Percentiles rank a stretch among this genome's conserved stretches.
These are phyloP conservation scores for Karstenula rhodostoma DNA, from an alignment of 2,329 filamentous ascomycete species.

Conservation along the genomic window DNA sequence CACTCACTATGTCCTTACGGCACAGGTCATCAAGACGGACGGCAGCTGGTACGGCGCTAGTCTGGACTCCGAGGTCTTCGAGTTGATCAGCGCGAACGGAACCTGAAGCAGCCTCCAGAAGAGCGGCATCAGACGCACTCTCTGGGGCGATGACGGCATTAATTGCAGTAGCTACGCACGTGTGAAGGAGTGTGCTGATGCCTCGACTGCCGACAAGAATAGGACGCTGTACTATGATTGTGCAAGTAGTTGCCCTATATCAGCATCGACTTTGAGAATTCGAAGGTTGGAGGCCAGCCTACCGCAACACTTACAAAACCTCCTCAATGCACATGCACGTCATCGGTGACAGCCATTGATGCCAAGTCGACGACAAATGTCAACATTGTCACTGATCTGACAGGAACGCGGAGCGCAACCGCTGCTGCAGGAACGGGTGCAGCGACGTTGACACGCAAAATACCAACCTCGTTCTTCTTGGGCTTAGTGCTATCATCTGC, in stretches of 20 bases:
- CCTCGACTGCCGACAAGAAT: background rate
- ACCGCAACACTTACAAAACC: slow-evolving; percentile 19
- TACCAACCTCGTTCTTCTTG: background rate
- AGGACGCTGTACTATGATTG: slow-evolving; percentile 16
- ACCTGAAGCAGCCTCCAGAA: slow-evolving; percentile 16
- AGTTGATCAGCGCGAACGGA: slow-evolving; percentile 22
- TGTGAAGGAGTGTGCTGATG: slow-evolving; percentile 18
- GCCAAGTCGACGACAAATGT: slow-evolving; percentile 13
- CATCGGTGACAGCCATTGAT: background rate
- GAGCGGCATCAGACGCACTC: slow-evolving; percentile 19
- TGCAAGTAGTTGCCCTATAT: slow-evolving; percentile 23
- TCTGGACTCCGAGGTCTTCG: slow-evolving; percentile 23
- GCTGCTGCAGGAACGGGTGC: slow-evolving; percentile 12
- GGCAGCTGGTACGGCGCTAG: slow-evolving; percentile 22
- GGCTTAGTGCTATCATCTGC: background rate
- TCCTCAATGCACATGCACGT: background rate
- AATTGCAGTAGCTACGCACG: slow-evolving; percentile 19
- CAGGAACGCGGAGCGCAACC: slow-evolving; percentile 3
- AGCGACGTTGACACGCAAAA: background rate
- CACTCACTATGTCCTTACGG: slow-evolving; percentile 22
- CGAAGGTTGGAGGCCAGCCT: slow-evolving; percentile 22
- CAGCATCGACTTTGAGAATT: slow-evolving; percentile 19
- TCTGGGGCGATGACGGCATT: slow-evolving; percentile 23
- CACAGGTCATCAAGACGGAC: slow-evolving; percentile 21
- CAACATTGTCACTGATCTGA: background rate